Conservation (phyloP, 306 rosid genomes). For the barrel medic (Medicago truncatula) region DNA sequence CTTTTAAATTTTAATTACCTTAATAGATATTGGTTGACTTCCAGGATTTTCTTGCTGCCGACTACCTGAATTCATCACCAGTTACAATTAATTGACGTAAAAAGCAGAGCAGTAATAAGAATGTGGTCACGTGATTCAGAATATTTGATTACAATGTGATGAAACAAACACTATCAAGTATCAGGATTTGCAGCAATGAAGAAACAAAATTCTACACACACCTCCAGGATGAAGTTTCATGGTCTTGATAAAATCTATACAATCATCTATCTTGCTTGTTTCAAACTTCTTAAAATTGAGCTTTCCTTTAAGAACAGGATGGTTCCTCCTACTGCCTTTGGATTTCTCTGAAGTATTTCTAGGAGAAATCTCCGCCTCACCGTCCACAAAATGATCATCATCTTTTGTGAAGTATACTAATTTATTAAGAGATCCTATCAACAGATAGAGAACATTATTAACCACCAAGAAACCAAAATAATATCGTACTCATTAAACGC, state of each 20-base stretch:
- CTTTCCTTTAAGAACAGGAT: conserved; percentile 66
- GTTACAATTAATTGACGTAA: conserved; percentile 49
- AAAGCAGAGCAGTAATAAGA: conserved; percentile 33
- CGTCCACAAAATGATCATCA: conserved; percentile 44
- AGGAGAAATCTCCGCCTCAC: conserved; percentile 48
- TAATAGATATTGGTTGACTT: conserved; percentile 53
- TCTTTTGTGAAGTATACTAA: conserved; percentile 78
- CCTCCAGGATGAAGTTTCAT: conserved; percentile 72
- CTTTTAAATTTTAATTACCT: conserved; percentile 54
- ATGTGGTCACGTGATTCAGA: background rate
- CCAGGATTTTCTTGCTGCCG: conserved; percentile 55
- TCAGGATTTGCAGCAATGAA: conserved; percentile 23
- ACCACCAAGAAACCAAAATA: background rate
- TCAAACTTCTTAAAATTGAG: conserved; percentile 85
- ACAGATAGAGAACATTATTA: conserved; percentile 33
- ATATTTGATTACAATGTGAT: conserved; percentile 24
- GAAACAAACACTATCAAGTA: conserved; percentile 9
- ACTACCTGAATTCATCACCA: conserved; percentile 59
- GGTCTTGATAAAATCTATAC: conserved; percentile 75
- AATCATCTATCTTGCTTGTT: conserved; percentile 81
- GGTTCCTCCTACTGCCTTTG: conserved; percentile 40
- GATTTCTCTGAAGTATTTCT: conserved; percentile 49
- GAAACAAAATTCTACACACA: conserved; percentile 39
- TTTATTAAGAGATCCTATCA: conserved; percentile 80
- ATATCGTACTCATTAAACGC: background rate